phyloP scores from a whole-genome alignment of 208 protist genomes.

The Acanthamoeba rhysodes region DNA sequence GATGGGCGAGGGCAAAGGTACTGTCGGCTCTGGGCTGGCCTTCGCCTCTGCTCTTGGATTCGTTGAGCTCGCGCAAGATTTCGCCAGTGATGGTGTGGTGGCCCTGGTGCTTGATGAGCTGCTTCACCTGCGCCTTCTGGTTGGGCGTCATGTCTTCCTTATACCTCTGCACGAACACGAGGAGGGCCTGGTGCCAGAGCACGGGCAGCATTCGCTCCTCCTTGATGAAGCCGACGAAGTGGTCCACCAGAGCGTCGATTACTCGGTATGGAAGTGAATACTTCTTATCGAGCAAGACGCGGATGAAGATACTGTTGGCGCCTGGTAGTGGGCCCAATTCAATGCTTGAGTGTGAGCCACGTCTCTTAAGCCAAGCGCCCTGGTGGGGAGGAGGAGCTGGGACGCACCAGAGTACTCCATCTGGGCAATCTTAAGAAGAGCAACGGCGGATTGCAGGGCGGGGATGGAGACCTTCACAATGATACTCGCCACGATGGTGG shows the following conservation, averaged over 20 bases:
- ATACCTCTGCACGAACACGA: slow-evolving; percentile 94
- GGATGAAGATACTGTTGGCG: slow-evolving; percentile 96
- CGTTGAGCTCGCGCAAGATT: slow-evolving; percentile 47
- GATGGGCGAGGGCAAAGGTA: not conserved
- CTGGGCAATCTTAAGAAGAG: slow-evolving; percentile 96
- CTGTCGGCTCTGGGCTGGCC: not conserved
- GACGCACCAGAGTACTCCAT: slow-evolving; percentile 92
- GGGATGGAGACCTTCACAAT: slow-evolving; percentile 92
- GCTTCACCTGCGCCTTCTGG: slow-evolving; percentile 72
- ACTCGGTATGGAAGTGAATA: slow-evolving; percentile 97
- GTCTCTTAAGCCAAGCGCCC: not conserved
- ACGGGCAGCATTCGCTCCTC: slow-evolving; percentile 94
- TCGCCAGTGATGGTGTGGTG: slow-evolving; percentile 49
- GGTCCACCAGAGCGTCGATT: slow-evolving; percentile 96
- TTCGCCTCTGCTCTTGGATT: slow-evolving; percentile 69
- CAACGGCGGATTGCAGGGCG: slow-evolving; percentile 94
- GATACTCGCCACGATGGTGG: slow-evolving; percentile 96
- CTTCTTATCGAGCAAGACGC: slow-evolving; percentile 98
- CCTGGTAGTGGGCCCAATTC: not conserved
- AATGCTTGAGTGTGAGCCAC: not conserved
- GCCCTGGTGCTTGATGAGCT: slow-evolving; percentile 59
- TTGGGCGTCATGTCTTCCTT: slow-evolving; percentile 72
- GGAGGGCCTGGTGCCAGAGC: slow-evolving; percentile 98
- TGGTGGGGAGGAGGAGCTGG: not conserved
- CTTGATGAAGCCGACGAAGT: slow-evolving; percentile 95